Base-by-base conservation (phyloP, 192 early-diverging fungal genomes). In the Mortierella hygrophila region DNA sequence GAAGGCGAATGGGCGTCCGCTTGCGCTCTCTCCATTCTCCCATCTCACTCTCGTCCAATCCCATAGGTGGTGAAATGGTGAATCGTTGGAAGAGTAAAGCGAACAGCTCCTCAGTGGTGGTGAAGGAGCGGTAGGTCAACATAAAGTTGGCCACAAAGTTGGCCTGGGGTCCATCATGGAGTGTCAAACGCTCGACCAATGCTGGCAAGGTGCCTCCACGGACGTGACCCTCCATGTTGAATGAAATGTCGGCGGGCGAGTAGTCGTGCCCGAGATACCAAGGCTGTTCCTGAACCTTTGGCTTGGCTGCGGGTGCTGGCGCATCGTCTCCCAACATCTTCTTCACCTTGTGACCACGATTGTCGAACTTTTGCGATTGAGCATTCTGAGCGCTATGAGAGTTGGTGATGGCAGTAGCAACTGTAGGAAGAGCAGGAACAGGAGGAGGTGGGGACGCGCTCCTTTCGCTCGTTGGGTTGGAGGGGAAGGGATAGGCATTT, bases 61-160 rank as follows among this genome's bases (percentile, higher is more conserved):
- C 92, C 26, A 72, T 57, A 2, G 97, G 97, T 23, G 97, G 94
- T 75, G 90, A 73, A 42, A 99, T 93, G 65, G 90, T 86, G 89
- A 96, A 99, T 81, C 98, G 94, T 38, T 86, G 83, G 82, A 94
- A 93, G 68, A 99, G 89, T 26, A 93, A 81, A 8, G 92, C 89
- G 49, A 98, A 92, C 29, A 99, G 91, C 77, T 96, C 94, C 9
- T 89, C 90, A 0, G 97, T 94, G 1, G 94, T 93, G 5, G 94
- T 94, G 81, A 99, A 99, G 15, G 97, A 97, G 41, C 96, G 96
- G 90, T 98, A 99, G 4, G 98, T 99, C 47, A 99, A 89, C 75
- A 99, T 80, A 86, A 99, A 99, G 0, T 97, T 96, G 40, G 91
- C 92, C 46, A 93, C 94, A 89, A 97, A 99, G 85, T 93, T 94